A percentile compares a stretch with the other conserved stretches of the same genome.
Evolutionary conservation across 768 basidiomycete species (phyloP).

Genomic region (Hericium alpestre): DNA sequence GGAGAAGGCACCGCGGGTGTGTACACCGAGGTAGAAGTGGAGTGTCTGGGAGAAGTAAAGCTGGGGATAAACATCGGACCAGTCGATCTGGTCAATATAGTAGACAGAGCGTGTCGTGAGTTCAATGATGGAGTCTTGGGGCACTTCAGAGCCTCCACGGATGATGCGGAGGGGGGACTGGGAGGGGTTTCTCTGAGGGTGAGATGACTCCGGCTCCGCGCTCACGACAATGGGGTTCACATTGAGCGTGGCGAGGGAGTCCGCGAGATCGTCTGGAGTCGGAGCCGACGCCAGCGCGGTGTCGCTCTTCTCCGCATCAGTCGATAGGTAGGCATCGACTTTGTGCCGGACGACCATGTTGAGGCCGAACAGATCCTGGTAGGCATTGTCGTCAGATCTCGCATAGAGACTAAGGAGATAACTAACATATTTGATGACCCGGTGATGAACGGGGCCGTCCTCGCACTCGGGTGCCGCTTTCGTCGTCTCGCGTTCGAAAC

Average conservation of each 20-base stretch:
- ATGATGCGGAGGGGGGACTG: constrained; percentile 14
- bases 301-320: neutral
- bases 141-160: neutral
- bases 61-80: constrained; percentile 56
- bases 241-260: neutral
- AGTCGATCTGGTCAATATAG: constrained; percentile 25
- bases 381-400: neutral
- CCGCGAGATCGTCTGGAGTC: neutral
- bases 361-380: constrained; percentile 45
- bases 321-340: constrained; percentile 28
- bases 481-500: constrained; percentile 52
- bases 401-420: neutral
- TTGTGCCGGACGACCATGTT: constrained; percentile 49
- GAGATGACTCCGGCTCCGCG: constrained; percentile 21
- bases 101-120: constrained; percentile 19
- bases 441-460: constrained; percentile 43
- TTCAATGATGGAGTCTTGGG: constrained; percentile 16
- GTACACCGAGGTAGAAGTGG: constrained; percentile 49
- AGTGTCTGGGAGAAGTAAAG: constrained; percentile 63
- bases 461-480: constrained; percentile 38
- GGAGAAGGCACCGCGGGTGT: constrained; percentile 41
- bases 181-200: constrained; percentile 1
- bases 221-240: neutral
- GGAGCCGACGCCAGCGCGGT: neutral
- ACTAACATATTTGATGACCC: constrained; percentile 49